Evolutionary conservation across 2,329 filamentous ascomycete genomes (phyloP).

Genomic region (Elsinoe fawcettii): DNA sequence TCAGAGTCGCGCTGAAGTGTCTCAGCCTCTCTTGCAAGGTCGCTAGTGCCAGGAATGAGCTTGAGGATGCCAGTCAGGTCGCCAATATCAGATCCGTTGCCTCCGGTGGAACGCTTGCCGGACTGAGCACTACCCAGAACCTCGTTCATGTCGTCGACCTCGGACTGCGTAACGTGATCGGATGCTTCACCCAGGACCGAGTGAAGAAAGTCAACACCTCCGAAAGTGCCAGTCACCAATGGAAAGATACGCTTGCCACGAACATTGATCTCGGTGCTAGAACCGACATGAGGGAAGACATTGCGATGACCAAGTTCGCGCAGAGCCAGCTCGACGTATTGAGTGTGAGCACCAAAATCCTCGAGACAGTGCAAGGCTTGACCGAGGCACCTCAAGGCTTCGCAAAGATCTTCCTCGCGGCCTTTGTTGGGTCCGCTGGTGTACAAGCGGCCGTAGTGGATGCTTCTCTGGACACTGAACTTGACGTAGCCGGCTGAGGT

Average conservation of each 20-base stretch:
- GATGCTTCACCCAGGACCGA: slow-evolving; percentile 72
- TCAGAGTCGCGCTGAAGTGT: slow-evolving; percentile 41
- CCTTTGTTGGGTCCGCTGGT: slow-evolving; percentile 45
- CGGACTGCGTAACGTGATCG: slow-evolving; percentile 85
- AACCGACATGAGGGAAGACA: slow-evolving; percentile 81
- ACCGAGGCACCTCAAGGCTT: slow-evolving; percentile 77
- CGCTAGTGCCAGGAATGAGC: slow-evolving; percentile 58
- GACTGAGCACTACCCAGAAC: slow-evolving; percentile 16
- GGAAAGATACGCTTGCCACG: slow-evolving; percentile 70
- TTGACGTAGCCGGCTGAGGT: slow-evolving; percentile 74
- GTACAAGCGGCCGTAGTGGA: slow-evolving; percentile 74
- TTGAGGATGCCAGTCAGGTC: slow-evolving; percentile 62
- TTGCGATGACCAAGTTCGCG: slow-evolving; percentile 76
- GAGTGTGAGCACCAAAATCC: slow-evolving; percentile 89
- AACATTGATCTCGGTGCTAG: slow-evolving; percentile 61
- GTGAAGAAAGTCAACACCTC: slow-evolving; percentile 88
- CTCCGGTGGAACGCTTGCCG: slow-evolving; percentile 24
- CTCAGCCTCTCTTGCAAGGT: slow-evolving; percentile 40
- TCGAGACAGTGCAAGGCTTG: slow-evolving; percentile 86
- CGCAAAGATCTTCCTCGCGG: slow-evolving; percentile 71
- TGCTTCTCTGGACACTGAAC: slow-evolving; percentile 62
- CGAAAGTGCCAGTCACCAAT: slow-evolving; percentile 83
- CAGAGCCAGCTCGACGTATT: slow-evolving; percentile 81
- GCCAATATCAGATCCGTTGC: slow-evolving; percentile 27
- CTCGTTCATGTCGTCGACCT: slow-evolving; percentile 71